Evolutionary conservation across 2,329 filamentous ascomycete species (phyloP), one percentile per base, ranked within the genome.

Genomic region (Aspergillus japonicus): DNA sequence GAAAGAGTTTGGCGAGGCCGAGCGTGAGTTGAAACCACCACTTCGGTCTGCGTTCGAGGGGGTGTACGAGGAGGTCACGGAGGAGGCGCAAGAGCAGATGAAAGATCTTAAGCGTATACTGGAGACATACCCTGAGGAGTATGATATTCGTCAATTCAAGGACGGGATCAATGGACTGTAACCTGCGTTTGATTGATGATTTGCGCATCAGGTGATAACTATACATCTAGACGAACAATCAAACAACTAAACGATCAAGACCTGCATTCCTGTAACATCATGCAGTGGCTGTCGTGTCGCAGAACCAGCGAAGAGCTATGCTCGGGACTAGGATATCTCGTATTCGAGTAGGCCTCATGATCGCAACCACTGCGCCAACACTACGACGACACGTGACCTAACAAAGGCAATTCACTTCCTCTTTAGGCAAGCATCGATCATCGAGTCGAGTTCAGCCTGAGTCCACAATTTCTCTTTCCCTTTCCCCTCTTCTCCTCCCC

Each of bases 61-160:
- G 74, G 85, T 98, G 1, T 99, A 97, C 75, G 92, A 95, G 73
- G 85, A 92, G 50, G 68, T 97, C 67, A 97, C 92, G 0, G 88
- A 90, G 50, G 92, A 96, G 68, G 81, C 90, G 62, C 84, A 82
- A 73, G 83, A 79, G 47, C 95, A 99, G 81, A 92, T 91, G 80
- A 77, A 78, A 64, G 85, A 93, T 77, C 80, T 98, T 69, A 90
- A 81, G 71, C 83, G 85, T n/a, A 83, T 96, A 54, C 72, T 99
- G 54, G 87, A 94, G 67, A 87, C 84, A 68, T 99, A 98, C 78
- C 93, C 94, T 0, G 87, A 90, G 39, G 95, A 99, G 80, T 99
- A 99, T 76, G 92, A 98, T 75, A 72, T 95, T 51, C 82, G 81
- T 16, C 86, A 88, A 65, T 92, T 86, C 75, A 90, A 96, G 64